Conservation (phyloP, 1,284 basidiomycete genomes). For the Porogramme epimiltina region DNA sequence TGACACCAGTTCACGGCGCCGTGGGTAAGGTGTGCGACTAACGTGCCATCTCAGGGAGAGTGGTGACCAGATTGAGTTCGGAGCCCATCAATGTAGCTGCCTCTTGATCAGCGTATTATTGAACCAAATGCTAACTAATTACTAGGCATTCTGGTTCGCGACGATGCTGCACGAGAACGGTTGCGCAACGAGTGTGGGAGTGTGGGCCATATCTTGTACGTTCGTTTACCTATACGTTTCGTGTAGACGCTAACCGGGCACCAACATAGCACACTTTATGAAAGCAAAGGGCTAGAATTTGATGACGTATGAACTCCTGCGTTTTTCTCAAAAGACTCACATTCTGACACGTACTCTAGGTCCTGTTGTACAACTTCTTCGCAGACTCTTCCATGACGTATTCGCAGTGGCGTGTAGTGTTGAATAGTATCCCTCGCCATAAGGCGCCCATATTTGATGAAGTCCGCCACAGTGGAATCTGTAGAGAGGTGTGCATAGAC, state of each 20-base stretch:
- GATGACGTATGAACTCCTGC: conserved; percentile 51
- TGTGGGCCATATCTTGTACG: neutral
- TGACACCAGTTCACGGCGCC: neutral
- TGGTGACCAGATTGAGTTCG: conserved; percentile 59
- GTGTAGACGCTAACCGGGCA: too few species aligned
- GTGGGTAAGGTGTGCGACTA: neutral
- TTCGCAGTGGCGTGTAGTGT: conserved; percentile 59
- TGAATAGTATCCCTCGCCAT: conserved; percentile 38
- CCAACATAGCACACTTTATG: conserved; percentile 57
- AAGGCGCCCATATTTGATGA: conserved; percentile 51
- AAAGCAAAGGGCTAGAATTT: conserved; percentile 76
- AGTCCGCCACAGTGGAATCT: conserved; percentile 56
- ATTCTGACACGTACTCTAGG: conserved; percentile 38
- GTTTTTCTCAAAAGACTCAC: neutral
- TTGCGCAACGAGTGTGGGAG: neutral
- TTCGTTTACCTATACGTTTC: neutral
- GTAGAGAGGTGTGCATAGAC: conserved; percentile 59
- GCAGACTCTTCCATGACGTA: conserved; percentile 54
- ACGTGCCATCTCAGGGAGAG: conserved; percentile 33
- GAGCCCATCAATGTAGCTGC: conserved; percentile 70
- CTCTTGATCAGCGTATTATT: conserved; percentile 3
- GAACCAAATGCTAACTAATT: neutral
- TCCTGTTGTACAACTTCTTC: conserved; percentile 72
- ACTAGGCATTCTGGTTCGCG: conserved; percentile 69
- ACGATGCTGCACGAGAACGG: conserved; percentile 46